Evolutionary conservation across 2,329 filamentous ascomycete species (phyloP), one percentile per base, ranked within the genome.

Genomic region (Teratosphaeria destructans): DNA sequence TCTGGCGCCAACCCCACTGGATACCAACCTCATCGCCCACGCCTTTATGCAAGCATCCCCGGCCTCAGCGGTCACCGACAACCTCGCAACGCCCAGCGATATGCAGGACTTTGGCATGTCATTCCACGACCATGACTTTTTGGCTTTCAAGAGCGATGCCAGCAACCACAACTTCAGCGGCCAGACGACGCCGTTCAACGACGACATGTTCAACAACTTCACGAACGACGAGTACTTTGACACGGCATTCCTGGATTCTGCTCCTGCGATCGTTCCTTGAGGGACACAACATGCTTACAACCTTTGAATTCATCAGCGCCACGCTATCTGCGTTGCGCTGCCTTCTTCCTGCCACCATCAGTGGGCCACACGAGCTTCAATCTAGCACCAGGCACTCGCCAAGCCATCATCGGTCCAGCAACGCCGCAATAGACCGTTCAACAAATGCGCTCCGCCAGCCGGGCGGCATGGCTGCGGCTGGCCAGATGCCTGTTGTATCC

Each of bases 1-100:
- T 4, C 63, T 78, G 35, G 73, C 75, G 11, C 73, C 75, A 5
- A 69, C 73, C 23, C 70, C 67, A 10, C 65, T 76, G 11, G 73
- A 75, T 60, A 65, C 52, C 61, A 58, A 54, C 59, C 67, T 59
- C 55, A 58, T 55, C 39, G 60, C 62, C 59, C 61, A 57, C 34
- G 62, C 63, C 5, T 64, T 68, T 47, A 56, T 56, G 34, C 27
- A 52, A 39, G 32, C 55, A 23, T 59, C 14, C 57, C 68, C 14
- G 64, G 66, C 47, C 26, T 58, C 60, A 23, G 62, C 66, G 26
- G 61, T 64, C 19, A 66, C 62, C 8, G 70, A 72, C 6, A 65
- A 63, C 23, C 54, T 65, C 55, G 61, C 63, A 29, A 63, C 67
- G 2, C 63, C 66, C 0, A 37, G 19, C 16, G 53, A 32, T 7